phyloP scores from a whole-genome alignment of 495 filamentous ascomycete species.

The Penicillium paradoxum region DNA sequence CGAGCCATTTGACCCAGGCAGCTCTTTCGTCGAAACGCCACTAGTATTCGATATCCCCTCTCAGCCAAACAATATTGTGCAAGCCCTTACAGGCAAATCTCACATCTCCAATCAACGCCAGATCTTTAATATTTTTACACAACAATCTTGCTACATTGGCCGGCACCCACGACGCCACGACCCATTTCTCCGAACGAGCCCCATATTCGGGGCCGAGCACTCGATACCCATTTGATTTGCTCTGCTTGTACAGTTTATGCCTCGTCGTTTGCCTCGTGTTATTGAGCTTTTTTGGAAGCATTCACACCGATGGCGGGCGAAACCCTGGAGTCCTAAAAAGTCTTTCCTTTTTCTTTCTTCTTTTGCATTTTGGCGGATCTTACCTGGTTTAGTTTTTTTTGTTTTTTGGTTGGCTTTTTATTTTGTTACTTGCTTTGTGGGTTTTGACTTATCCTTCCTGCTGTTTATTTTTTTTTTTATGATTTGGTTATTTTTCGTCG shows the following conservation, averaged over 20 bases:
- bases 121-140: conserved; percentile 5
- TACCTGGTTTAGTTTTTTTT: conserved; percentile 4
- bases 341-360: conserved; percentile 17
- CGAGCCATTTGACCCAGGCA: not conserved
- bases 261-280: conserved; percentile 24
- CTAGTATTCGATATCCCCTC: not conserved
- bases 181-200: conserved; percentile 14
- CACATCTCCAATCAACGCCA: not conserved
- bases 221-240: conserved; percentile 32
- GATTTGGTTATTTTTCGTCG: conserved; percentile 2
- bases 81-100: not conserved
- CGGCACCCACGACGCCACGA: conserved; percentile 12
- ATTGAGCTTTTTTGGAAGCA: conserved; percentile 22
- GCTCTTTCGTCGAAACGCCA: not conserved
- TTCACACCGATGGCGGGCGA: conserved; percentile 24
- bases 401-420: conserved; percentile 1
- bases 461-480: conserved; percentile 1
- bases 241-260: conserved; percentile 27
- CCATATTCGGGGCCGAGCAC: conserved; percentile 17
- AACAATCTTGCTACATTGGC: conserved; percentile 7
- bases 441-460: conserved; percentile 7
- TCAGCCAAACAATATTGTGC: not conserved
- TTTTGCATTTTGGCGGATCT: conserved; percentile 15
- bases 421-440: conserved; percentile 2
- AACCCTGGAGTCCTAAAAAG: conserved; percentile 27